Evolutionary conservation across 108 stramenopile species (phyloP).

Genomic region (Skeletonema marinoi): DNA sequence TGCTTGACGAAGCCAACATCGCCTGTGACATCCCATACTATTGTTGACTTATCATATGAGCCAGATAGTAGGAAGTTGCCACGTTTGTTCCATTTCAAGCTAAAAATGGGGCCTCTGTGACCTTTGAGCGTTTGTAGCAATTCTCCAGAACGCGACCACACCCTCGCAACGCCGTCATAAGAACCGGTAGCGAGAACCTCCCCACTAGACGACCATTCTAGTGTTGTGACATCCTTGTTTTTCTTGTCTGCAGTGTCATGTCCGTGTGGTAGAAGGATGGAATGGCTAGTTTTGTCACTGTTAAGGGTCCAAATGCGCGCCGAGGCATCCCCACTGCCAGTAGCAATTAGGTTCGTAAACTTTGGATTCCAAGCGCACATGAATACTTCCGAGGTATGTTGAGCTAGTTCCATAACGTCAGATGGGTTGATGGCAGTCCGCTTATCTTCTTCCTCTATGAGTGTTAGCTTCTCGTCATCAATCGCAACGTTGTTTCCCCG

Average conservation of each 20-base stretch:
- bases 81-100: constrained; percentile 94
- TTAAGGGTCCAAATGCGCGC: constrained; percentile 93
- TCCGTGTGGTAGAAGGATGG: constrained; percentile 87
- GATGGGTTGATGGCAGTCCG: constrained; percentile 56
- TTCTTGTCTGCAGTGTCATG: constrained; percentile 76
- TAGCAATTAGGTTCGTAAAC: constrained; percentile 89
- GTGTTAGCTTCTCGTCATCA: constrained; percentile 9
- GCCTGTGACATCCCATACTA: constrained; percentile 92
- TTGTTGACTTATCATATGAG: constrained; percentile 94
- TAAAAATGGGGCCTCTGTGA: constrained; percentile 95
- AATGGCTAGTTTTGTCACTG: constrained; percentile 61
- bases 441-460: constrained; percentile 64
- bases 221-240: constrained; percentile 95
- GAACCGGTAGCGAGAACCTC: constrained; percentile 91
- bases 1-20: constrained; percentile 79
- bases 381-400: constrained; percentile 94
- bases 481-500: constrained; percentile 9
- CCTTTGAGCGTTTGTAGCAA: constrained; percentile 84
- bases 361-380: constrained; percentile 98
- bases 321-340: constrained; percentile 93
- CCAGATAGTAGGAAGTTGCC: constrained; percentile 92
- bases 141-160: constrained; percentile 87
- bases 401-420: constrained; percentile 76
- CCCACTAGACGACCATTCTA: constrained; percentile 96
- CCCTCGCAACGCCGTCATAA: constrained; percentile 94